phyloP scores from a whole-genome alignment of 176 grass and related monocot genomes.

The Raddia distichophylla region DNA sequence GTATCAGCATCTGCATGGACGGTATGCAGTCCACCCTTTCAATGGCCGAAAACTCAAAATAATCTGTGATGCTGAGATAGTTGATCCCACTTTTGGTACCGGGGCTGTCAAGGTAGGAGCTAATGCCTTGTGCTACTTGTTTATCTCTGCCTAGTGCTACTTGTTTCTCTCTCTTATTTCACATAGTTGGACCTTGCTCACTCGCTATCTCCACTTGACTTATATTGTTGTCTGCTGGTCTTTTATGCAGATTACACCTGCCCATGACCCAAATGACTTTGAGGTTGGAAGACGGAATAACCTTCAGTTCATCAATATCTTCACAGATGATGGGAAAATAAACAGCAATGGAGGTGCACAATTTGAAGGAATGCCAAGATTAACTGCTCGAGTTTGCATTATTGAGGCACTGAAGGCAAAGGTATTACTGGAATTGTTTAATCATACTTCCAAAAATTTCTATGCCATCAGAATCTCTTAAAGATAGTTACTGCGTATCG shows the following conservation, averaged over 20 bases:
- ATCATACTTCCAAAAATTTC: neutral
- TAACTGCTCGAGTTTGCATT: conserved; percentile 63
- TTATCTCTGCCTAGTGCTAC: too few relatives aligned
- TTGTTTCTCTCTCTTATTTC: neutral
- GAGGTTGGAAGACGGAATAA: conserved; percentile 90
- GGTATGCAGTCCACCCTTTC: conserved; percentile 77
- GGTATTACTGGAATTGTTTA: conserved; percentile 44
- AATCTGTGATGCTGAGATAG: conserved; percentile 78
- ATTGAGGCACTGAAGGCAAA: conserved; percentile 65
- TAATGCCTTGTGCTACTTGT: neutral
- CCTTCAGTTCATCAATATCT: conserved; percentile 84
- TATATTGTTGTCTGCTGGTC: conserved; percentile 18
- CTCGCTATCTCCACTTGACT: neutral
- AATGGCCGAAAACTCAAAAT: conserved; percentile 75
- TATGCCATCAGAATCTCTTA: neutral
- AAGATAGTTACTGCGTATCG: neutral
- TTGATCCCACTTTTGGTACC: conserved; percentile 81
- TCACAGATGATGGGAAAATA: conserved; percentile 90
- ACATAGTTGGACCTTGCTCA: neutral
- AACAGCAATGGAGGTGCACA: conserved; percentile 71
- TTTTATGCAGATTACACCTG: conserved; percentile 78
- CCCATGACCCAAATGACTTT: conserved; percentile 95
- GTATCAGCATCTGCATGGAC: conserved; percentile 83
- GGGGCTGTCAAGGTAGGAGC: conserved; percentile 83
- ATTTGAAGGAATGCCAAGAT: conserved; percentile 91